These are phyloP conservation scores for Sporisorium graminicola DNA, from an alignment of 1,284 basidiomycete species.

Conservation along the genomic window DNA sequence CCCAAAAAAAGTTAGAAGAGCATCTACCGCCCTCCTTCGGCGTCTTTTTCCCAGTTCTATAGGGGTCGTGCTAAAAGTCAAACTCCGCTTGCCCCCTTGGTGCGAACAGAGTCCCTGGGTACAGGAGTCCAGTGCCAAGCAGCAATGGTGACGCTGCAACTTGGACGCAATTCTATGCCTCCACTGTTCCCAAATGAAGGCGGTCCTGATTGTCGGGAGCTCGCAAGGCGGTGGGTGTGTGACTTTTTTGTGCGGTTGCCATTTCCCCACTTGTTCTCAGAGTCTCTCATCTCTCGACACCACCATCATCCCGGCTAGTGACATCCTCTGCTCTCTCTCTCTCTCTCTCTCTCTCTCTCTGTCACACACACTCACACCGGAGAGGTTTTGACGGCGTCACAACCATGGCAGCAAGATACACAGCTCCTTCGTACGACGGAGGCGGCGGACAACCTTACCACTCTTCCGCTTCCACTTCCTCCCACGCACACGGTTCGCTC, in stretches of 20 bases:
- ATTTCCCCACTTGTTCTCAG: too few relatives aligned
- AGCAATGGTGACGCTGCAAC: background rate
- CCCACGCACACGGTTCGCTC: background rate
- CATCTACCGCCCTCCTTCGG: slow-evolving; percentile 11
- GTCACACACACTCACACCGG: background rate
- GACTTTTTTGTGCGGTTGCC: too few relatives aligned
- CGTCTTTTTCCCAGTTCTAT: slow-evolving; percentile 1
- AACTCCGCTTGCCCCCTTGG: background rate
- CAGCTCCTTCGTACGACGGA: slow-evolving; percentile 12
- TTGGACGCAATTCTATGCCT: too few relatives aligned
- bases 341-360: too few relatives aligned
- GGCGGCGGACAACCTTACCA: too few relatives aligned
- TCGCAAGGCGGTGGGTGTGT: too few relatives aligned
- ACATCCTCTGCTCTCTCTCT: background rate
- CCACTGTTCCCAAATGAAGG: too few relatives aligned
- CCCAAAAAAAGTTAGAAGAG: slow-evolving; percentile 10
- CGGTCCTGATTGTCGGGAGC: too few relatives aligned
- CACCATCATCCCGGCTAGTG: too few relatives aligned
- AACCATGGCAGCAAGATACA: slow-evolving; percentile 9
- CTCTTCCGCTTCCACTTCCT: slow-evolving; percentile 20
- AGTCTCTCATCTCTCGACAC: background rate
- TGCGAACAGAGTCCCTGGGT: background rate
- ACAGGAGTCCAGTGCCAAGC: slow-evolving; percentile 13
- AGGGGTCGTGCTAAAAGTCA: background rate
- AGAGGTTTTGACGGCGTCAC: background rate